A percentile compares a stretch with the other conserved stretches of the same genome.
phyloP scores from a whole-genome alignment of 2,329 filamentous ascomycete species.

The Fusarium protoensiforme region DNA sequence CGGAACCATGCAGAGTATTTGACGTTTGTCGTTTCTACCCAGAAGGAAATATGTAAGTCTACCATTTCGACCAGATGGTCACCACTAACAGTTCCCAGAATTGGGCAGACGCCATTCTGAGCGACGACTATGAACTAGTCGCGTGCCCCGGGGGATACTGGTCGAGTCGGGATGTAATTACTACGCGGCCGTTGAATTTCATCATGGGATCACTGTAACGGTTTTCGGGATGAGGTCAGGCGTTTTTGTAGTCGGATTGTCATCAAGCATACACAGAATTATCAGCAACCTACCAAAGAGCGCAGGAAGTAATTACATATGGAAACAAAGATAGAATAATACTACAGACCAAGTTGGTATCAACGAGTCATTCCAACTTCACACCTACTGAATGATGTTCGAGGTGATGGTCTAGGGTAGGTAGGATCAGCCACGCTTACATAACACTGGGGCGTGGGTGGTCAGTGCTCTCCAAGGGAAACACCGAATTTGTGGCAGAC shows the following conservation, averaged over 20 bases:
- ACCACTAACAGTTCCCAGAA: slow-evolving; percentile 12
- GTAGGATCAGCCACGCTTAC: slow-evolving; percentile 7
- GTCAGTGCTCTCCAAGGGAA: slow-evolving; percentile 32
- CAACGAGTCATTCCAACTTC: neutral
- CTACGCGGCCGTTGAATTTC: neutral
- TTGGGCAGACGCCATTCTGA: slow-evolving; percentile 46
- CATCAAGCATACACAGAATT: neutral
- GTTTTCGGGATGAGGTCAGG: neutral
- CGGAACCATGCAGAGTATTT: slow-evolving; percentile 47
- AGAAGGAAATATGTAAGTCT: slow-evolving; percentile 50
- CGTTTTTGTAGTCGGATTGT: neutral
- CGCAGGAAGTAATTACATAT: neutral
- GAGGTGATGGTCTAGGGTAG: slow-evolving; percentile 29
- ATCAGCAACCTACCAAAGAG: neutral
- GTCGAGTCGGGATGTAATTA: neutral
- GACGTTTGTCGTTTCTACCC: slow-evolving; percentile 50
- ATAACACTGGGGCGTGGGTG: slow-evolving; percentile 18
- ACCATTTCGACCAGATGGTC: neutral
- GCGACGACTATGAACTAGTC: neutral
- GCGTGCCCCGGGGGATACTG: neutral
- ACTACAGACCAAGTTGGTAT: neutral
- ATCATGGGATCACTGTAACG: neutral
- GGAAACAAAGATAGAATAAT: neutral
- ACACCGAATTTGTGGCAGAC: slow-evolving; percentile 36
- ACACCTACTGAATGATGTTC: too few species aligned